Conservation (phyloP, 1,284 basidiomycete species). For the Sporisorium sorghi region DNA sequence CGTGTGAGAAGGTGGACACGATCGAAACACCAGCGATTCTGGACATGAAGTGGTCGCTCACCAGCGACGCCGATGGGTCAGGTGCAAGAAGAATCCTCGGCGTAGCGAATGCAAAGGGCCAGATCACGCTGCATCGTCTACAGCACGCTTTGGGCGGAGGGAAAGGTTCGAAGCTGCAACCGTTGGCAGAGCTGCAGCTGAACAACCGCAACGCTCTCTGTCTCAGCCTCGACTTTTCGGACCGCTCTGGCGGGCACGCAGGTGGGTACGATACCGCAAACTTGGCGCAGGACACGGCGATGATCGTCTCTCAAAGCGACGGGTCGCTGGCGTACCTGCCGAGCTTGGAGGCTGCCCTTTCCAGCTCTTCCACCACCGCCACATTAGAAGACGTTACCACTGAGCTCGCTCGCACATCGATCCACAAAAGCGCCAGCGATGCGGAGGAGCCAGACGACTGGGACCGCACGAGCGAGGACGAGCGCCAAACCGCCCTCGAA, state of each 20-base stretch:
- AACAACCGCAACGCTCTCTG: constrained; percentile 59
- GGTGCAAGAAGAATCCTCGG: constrained; percentile 36
- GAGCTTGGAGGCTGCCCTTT: constrained; percentile 24
- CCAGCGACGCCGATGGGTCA: neutral
- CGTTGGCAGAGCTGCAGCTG: constrained; percentile 41
- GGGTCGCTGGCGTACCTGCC: constrained; percentile 62
- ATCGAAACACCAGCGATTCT: constrained; percentile 61
- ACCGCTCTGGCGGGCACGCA: constrained; percentile 36
- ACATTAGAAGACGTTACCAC: constrained; percentile 4
- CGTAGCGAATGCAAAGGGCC: constrained; percentile 56
- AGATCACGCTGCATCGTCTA: constrained; percentile 45
- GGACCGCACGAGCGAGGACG: constrained; percentile 36
- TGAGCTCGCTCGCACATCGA: constrained; percentile 1
- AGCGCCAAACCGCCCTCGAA: constrained; percentile 14
- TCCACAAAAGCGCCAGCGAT: constrained; percentile 10
- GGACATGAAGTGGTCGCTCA: constrained; percentile 67
- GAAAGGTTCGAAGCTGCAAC: constrained; percentile 8
- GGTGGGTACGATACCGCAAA: constrained; percentile 16
- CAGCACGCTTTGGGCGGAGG: neutral
- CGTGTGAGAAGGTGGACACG: constrained; percentile 23
- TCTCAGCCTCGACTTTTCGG: constrained; percentile 67
- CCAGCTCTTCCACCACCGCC: neutral
- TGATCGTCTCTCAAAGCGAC: constrained; percentile 66
- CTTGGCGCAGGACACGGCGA: constrained; percentile 20
- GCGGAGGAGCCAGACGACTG: constrained; percentile 43